A percentile compares a stretch with the other conserved stretches of the same genome.
These are phyloP conservation scores for Multifurca ochricompacta DNA, from an alignment of 768 basidiomycete genomes.

Conservation along the genomic window DNA sequence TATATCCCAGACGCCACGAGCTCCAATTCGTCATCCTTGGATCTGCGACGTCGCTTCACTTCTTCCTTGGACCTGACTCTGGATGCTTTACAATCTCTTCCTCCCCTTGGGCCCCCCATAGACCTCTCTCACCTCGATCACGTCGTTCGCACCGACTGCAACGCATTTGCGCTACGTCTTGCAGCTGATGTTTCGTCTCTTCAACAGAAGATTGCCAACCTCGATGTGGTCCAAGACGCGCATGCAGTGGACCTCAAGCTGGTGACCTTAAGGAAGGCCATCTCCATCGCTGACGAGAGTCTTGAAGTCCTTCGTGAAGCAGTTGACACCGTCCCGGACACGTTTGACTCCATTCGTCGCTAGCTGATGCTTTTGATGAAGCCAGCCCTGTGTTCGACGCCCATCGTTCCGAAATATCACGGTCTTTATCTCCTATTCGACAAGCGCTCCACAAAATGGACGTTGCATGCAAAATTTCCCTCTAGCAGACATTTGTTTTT, in stretches of 20 bases:
- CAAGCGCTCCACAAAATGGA: slow-evolving; percentile 52
- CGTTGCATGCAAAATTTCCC: slow-evolving; percentile 36
- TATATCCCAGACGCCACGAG: slow-evolving; percentile 31
- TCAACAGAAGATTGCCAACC: slow-evolving; percentile 5
- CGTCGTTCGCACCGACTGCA: slow-evolving; percentile 58
- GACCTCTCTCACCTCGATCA: slow-evolving; percentile 55
- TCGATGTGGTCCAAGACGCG: slow-evolving; percentile 9
- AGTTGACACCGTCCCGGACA: slow-evolving; percentile 27
- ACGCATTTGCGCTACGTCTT: slow-evolving; percentile 48
- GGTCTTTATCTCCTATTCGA: slow-evolving; percentile 46
- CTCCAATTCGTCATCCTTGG: slow-evolving; percentile 20
- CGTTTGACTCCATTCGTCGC: slow-evolving; percentile 28
- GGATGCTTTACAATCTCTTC: slow-evolving; percentile 28
- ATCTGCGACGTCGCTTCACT: slow-evolving; percentile 31
- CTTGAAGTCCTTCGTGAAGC: slow-evolving; percentile 34
- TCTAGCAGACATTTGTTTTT: slow-evolving; percentile 42
- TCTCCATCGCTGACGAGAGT: slow-evolving; percentile 24
- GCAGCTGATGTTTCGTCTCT: slow-evolving; percentile 25
- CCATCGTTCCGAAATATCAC: slow-evolving; percentile 34
- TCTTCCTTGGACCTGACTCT: slow-evolving; percentile 32
- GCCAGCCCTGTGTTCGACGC: slow-evolving; percentile 31
- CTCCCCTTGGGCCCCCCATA: slow-evolving; percentile 41
- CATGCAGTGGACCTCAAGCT: slow-evolving; percentile 13
- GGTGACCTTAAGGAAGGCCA: neutral
- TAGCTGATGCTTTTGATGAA: slow-evolving; percentile 32